Conservation (phyloP, 345 rosid species). For the Hibiscus tridactylites region DNA sequence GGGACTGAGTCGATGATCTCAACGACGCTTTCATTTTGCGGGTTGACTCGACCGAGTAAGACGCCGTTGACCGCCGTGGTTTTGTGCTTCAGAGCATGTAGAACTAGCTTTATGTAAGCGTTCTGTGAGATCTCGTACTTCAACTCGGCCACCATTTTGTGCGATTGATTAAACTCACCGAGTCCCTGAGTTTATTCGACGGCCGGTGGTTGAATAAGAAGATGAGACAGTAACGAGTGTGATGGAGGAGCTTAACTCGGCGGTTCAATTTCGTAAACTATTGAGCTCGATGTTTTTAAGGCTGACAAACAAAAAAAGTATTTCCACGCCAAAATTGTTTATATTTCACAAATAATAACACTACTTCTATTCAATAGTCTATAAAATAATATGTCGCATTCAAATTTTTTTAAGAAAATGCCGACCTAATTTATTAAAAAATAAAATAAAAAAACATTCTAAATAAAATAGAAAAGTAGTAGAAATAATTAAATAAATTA, state of each 20-base stretch:
- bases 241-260: neutral
- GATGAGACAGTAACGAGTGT: neutral
- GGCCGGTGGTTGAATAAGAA: neutral
- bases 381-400: too few species aligned
- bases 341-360: too few species aligned
- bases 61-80: constrained; percentile 86
- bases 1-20: constrained; percentile 87
- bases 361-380: too few species aligned
- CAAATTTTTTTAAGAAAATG: too few species aligned
- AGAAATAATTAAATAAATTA: too few species aligned
- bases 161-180: neutral
- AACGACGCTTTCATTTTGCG: constrained; percentile 35
- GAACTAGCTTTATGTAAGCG: constrained; percentile 80
- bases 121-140: constrained; percentile 73
- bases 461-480: neutral
- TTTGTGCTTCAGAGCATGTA: constrained; percentile 74
- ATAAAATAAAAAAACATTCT: too few species aligned
- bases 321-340: too few species aligned
- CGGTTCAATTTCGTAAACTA: too few species aligned
- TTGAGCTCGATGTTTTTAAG: neutral
- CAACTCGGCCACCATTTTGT: constrained; percentile 34
- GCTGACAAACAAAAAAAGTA: neutral
- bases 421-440: too few species aligned
- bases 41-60: constrained; percentile 54
- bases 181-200: neutral